Evolutionary conservation across 768 basidiomycete species (phyloP), one percentile per base, ranked within the genome.

Genomic region (Mycena haematopus): DNA sequence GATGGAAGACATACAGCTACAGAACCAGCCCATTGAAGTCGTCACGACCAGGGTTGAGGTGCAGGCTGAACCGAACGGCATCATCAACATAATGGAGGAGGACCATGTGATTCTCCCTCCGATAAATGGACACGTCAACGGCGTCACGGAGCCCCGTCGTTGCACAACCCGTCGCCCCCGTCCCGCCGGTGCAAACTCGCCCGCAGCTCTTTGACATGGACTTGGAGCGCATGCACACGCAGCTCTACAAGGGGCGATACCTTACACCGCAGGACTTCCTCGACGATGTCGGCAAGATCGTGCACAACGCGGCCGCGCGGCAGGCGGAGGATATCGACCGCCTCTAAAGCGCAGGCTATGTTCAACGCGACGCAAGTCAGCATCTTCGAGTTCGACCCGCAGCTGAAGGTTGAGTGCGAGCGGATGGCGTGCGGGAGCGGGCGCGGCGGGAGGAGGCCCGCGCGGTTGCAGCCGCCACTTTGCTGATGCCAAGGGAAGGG

Each of bases 261-360:
- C 85, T 93, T 29, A 94, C 93, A 0, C 91, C 93, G 0, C 86
- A 89, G 59, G 89, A 93, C 58, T 97, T 99, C 80, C 83, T 98
- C 9, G 85, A 88, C 49, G 92, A 94, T 67, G 82, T 95, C 58
- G 82, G 83, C 61, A 91, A 89, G 76, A 93, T 94, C 65, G 87
- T 93, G 21, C 86, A 92, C 69, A 92, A 93, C 58, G 87, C 90
- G 0, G 74, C 82, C 24, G 78, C 86, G 19, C 82, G 85, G 22
- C 71, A 79, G 24, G 56, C 80, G 52, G 82, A 88, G 68, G 94
- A 98, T 72, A 72, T 76, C 17, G 96, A 98, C 8, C 82, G 92
- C 44, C 73, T 93, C 45, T 84, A 90, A 89, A 65, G 93, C 96
- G 0, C 90, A 93, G 63, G 90, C 93, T 40, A 93, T 99, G 93